Percentiles rank a stretch among this genome's conserved stretches.
Conservation (phyloP, 1,139 yeast species). For the Lodderomyces jiufengensis region DNA sequence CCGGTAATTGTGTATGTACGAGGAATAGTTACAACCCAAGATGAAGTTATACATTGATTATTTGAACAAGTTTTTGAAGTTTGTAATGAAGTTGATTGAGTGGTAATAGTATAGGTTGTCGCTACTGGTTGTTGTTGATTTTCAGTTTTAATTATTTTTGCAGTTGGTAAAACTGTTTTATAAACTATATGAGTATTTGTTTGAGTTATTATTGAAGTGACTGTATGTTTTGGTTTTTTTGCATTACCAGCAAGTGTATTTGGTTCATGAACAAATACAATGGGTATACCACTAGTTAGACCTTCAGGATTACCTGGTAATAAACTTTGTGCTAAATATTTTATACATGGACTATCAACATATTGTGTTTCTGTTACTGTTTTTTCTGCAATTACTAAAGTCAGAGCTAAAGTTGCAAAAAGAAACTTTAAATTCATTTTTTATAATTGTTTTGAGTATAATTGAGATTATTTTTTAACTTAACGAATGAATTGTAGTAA, state of each 20-base stretch:
- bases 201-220: not conserved
- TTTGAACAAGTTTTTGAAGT: constrained; percentile 12
- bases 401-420: constrained; percentile 40
- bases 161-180: constrained; percentile 1
- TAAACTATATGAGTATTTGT: constrained; percentile 4
- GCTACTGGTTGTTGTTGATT: not conserved
- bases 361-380: constrained; percentile 29
- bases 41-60: constrained; percentile 12
- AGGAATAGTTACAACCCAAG: constrained; percentile 13
- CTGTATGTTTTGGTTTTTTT: constrained; percentile 7
- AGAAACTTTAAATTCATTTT: no score
- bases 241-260: no score
- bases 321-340: constrained; percentile 19
- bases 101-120: constrained; percentile 9
- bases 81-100: constrained; percentile 9
- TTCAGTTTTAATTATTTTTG: constrained; percentile 1
- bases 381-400: constrained; percentile 13
- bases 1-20: constrained; percentile 10
- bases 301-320: constrained; percentile 22
- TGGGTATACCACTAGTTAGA: constrained; percentile 27
- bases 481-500: no score
- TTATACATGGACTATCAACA: constrained; percentile 29
- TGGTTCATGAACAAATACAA: constrained; percentile 30
- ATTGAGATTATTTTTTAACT: no score
- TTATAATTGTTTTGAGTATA: no score